A percentile compares a stretch with the other conserved stretches of the same genome.
phyloP scores from a whole-genome alignment of 1,284 basidiomycete species.

The Fomitopsis palustris region DNA sequence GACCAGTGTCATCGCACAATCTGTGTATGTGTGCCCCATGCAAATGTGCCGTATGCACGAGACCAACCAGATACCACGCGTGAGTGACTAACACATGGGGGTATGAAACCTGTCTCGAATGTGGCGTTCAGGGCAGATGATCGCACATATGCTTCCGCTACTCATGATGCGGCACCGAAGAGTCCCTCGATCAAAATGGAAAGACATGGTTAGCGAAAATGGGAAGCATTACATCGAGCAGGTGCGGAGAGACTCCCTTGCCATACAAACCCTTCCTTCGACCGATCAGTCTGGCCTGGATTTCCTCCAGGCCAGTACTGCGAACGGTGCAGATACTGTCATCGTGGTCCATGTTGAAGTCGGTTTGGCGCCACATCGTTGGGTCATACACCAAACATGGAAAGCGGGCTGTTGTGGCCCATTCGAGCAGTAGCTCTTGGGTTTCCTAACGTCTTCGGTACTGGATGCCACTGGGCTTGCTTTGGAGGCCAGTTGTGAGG shows the following conservation, averaged over 20 bases:
- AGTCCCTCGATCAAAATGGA: slow-evolving; percentile 71
- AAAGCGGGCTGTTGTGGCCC: background rate
- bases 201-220: slow-evolving; percentile 51
- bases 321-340: background rate
- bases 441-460: too few species aligned
- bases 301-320: too few species aligned
- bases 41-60: slow-evolving; percentile 48
- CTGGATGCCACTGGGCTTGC: too few species aligned
- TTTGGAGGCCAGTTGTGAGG: too few species aligned
- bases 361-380: slow-evolving; percentile 11
- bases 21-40: slow-evolving; percentile 46
- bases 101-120: background rate
- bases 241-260: slow-evolving; percentile 36
- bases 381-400: slow-evolving; percentile 8
- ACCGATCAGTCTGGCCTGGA: background rate
- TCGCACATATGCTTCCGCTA: slow-evolving; percentile 70
- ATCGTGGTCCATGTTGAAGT: background rate
- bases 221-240: slow-evolving; percentile 83
- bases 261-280: background rate
- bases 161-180: slow-evolving; percentile 82
- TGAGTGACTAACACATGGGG: slow-evolving; percentile 32
- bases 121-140: slow-evolving; percentile 51
- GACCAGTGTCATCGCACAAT: slow-evolving; percentile 47
- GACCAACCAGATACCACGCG: slow-evolving; percentile 59
- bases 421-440: too few species aligned